Base-by-base conservation (phyloP, 441 rosid genomes). In the Breynia disticha region DNA sequence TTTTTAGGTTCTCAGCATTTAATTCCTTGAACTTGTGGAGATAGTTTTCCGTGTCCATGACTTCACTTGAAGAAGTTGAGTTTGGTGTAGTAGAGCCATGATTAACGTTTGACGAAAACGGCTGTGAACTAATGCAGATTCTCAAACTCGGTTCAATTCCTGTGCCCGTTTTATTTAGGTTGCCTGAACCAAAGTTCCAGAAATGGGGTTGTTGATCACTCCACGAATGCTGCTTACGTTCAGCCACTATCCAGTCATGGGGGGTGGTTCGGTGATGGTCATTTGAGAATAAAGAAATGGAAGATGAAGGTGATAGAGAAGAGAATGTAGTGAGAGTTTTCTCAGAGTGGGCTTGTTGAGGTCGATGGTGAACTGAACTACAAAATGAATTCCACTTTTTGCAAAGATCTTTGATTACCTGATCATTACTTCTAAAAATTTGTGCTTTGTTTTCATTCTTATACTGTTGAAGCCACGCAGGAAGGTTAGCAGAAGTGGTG, bases 31-130 rank as follows among this genome's bases (percentile, higher is more conserved):
- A 84, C 45, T 51, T 55, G 54, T 75, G 55, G 22, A 17, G 67
- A 42, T 60, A 61, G 35, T 28, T 28, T 52, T 73, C 83, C 16
- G 64, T 62, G 16, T 67, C 79, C 56, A 57, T 62, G 1, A 65
- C 70, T 50, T 84, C 89, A 24, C 83, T 76, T 0, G 89, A 78
- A 14, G 86, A 78, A 37, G 84, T 81, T 7, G 94, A 84, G 60
- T 82, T 84, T 5, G 89, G 89, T 52, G 81, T 76, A n/a, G 86
- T 77, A 57, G 80, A 61, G 75, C 68, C 0, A 83, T 71, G 16
- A 78, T 50, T 47, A 77, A 81, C n/a, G 76, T 74, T 0, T 69
- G 83, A 51, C 63, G 72, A 0, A 61, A 64, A 12, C 57, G 49
- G 55, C 45, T 69, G 16, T 58, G 51, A 15, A 46, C 64, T 49